Evolutionary conservation across 1,284 basidiomycete species (phyloP), one percentile per base, ranked within the genome.

Genomic region (Hemileia vastatrix): DNA sequence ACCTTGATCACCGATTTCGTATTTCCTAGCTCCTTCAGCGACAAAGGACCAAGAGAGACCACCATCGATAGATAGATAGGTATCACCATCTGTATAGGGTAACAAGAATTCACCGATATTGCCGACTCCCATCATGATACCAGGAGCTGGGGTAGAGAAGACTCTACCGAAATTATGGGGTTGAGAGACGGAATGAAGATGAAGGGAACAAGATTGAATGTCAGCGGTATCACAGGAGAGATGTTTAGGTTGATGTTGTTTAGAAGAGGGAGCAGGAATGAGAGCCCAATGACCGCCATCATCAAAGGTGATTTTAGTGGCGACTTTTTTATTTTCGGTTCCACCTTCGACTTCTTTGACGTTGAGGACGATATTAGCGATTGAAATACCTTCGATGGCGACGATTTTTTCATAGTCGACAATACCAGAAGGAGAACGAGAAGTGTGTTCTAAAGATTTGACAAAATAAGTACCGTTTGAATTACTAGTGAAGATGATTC

Each of bases 391-490:
- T 67, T 94, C 90, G n/a, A 97, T 81, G 1, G 91, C 91, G 68
- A 88, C 87, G 27, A 97, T 77, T 64, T 84, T 85, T 78, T 98
- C 94, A 70, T 87, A 97, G 76, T 97, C 94, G 45, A 98, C 93
- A 64, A 86, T 92, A 6, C 93, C 94, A 66, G 81, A 77, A 51
- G 83, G 79, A 73, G 95, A 95, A 50, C 94, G 81, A 75, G 94
- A 93, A 6, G 94, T 97, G 72, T 93, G 85, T 71, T 85, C 82
- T 59, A 98, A 79, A 70, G 87, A 87, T 77, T 93, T 83, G n/a
- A 93, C 87, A 74, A 97, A 98, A 77, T 85, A 90, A 6, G 90
- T 94, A 1, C 95, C 95, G 67, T 95, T 90, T 45, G 86, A 88
- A 76, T 96, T 94, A 76, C 86, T 90, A 52, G 94, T 86, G 78